Evolutionary conservation across 2,329 filamentous ascomycete genomes (phyloP).

Genomic region (Scorias spongiosa): DNA sequence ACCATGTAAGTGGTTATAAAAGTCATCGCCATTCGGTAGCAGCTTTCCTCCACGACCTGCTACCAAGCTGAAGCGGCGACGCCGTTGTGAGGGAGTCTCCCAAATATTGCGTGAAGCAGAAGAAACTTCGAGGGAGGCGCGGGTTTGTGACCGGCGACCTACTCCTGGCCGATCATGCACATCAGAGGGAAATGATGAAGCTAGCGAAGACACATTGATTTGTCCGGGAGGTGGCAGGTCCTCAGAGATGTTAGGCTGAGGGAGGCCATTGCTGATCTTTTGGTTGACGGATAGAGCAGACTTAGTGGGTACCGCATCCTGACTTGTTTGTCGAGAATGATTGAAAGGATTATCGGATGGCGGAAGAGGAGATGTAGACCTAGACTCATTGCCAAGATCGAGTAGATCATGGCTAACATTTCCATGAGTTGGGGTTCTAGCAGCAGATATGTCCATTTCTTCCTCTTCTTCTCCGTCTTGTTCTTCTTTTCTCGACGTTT

Average conservation of each 20-base stretch:
- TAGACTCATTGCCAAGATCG: conserved; percentile 33
- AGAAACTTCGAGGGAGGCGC: not conserved
- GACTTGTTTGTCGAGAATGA: conserved; percentile 29
- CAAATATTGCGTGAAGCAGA: conserved; percentile 1
- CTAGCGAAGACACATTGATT: not conserved
- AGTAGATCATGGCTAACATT: conserved; percentile 48
- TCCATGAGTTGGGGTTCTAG: conserved; percentile 9
- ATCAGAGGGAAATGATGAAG: not conserved
- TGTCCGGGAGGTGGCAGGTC: not conserved
- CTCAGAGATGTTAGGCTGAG: not conserved
- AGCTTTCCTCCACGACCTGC: not conserved
- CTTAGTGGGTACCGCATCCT: conserved; percentile 20
- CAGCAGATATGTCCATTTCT: conserved; percentile 80
- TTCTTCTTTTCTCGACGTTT: conserved; percentile 9
- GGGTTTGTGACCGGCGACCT: not conserved
- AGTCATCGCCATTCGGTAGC: conserved; percentile 9
- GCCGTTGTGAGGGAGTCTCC: conserved; percentile 20
- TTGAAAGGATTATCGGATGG: conserved; percentile 31
- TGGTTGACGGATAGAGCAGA: not conserved
- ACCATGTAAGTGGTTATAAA: conserved; percentile 58
- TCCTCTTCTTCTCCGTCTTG: conserved; percentile 43
- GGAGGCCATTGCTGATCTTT: not conserved
- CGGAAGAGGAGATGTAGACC: conserved; percentile 4
- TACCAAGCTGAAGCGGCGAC: conserved; percentile 30
- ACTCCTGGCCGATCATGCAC: not conserved